Base-by-base conservation (phyloP, 2,329 filamentous ascomycete genomes). In the Talaromyces sp. region DNA sequence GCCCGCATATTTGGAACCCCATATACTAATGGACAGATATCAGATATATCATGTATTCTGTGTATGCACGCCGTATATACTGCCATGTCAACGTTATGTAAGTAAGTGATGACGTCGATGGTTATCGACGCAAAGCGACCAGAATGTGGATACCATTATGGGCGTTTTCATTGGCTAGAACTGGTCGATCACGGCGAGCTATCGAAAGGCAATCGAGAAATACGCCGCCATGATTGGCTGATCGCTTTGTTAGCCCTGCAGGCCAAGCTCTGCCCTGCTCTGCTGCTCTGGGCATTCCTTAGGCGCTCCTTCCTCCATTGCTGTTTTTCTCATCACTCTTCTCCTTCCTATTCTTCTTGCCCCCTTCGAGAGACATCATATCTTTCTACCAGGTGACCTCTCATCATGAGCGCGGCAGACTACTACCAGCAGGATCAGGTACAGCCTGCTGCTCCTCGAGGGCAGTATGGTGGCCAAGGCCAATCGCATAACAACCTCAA, bases 341-440 rank as follows among this genome's bases (percentile, higher is more conserved):
- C 45, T n/a, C 43, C 16, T n/a, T 57, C 43, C 9, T 52, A 4
- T 33, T 35, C 9, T 39, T 19, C 41, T 13, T 27, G 5, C n/a
- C 43, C 7, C 50, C 16, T 22, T 56, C 10, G 10, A 11, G 52
- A 33, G 43, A 50, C 13, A 37, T 22, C 43, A 35, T 4, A 24
- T 57, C 3, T 35, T 19, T 33, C 13, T 14, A 14, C 31, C 33
- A 50, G 16, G 35, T n/a, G 27, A 49, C 27, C 43, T 58, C 27
- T 33, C 59, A 57, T 57, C 50, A 78, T 78, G 76, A 77, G 74
- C 69, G 76, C 76, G 19, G 73, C 73, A 11, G 73, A 71, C 62
- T 78, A 78, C 60, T 78, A 78, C 66, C 71, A 77, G 62, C 67
- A 69, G 7, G 68, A 66, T 33, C 73, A 75, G 67, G 68, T 68